A percentile compares a stretch with the other conserved stretches of the same genome.
phyloP scores from a whole-genome alignment of 129 eudicot species.

The Chrysanthemum makinoi region DNA sequence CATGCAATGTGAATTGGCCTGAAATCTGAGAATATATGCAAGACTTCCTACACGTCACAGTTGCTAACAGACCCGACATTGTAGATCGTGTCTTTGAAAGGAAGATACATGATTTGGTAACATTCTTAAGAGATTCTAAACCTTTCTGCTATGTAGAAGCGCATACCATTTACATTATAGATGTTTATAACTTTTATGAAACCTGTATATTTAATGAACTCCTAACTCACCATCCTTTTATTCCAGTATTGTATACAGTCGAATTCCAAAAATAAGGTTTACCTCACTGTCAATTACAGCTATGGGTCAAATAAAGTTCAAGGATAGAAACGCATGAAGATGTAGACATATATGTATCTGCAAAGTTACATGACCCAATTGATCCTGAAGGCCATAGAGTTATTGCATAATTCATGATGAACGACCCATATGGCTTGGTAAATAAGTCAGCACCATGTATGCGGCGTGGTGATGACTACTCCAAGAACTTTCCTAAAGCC shows the following conservation, averaged over 20 bases:
- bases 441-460: constrained; percentile 8
- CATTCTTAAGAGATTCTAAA: too few species aligned
- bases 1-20: too few species aligned
- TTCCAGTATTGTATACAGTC: not conserved
- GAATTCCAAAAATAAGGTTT: not conserved
- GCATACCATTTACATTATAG: not conserved
- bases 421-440: not conserved
- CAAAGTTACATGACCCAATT: not conserved
- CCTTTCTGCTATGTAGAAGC: too few species aligned
- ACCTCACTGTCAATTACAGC: not conserved
- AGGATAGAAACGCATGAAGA: too few species aligned
- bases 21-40: not conserved
- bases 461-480: not conserved
- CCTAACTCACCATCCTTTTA: too few species aligned
- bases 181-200: not conserved
- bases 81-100: not conserved
- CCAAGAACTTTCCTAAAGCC: not conserved
- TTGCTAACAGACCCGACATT: not conserved
- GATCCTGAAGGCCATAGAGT: constrained; percentile 7
- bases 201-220: too few species aligned
- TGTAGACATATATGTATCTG: too few species aligned
- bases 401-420: constrained; percentile 4
- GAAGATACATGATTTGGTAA: too few species aligned
- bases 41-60: not conserved
- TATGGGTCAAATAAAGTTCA: too few species aligned